Base-by-base conservation (phyloP, 345 rosid species). In the Citrus maxima region DNA sequence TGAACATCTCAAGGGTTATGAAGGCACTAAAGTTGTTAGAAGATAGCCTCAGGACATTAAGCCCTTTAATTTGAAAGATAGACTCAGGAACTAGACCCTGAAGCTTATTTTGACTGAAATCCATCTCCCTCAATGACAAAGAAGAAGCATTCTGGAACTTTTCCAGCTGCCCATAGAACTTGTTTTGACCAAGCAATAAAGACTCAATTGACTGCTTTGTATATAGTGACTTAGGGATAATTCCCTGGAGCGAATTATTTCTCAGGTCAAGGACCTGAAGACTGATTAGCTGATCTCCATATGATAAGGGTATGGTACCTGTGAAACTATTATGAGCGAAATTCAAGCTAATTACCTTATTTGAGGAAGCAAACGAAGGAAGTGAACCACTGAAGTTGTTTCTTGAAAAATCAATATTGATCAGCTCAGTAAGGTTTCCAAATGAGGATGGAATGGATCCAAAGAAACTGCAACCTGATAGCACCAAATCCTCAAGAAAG, bases 41-140 rank as follows among this genome's bases (percentile, higher is more conserved):
- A 0, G 7, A 6, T 0, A 83, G 61, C 12, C 9, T 0, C 1
- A 83, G 40, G 16, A 0, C 0, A 14, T 12, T 2, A 16, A 86
- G 81, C 66, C 68, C 67, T 24, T 28, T 5, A 4, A 80, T 62
- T 32, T 51, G 14, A 59, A 46, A 76, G 40, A 86, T 73, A 3
- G 77, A 59, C 19, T 73, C 1, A 4, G 85, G 81, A 58, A 86
- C 25, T 8, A 72, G 40, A 59, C 88, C 88, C 2, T 32, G 32
- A 12, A 86, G 6, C 3, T 3, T 2, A 10, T 86, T 83, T 0
- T 5, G 14, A 1, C 70, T 25, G 35, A 81, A 66, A 18, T 18
- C 1, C 0, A 81, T 13, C 30, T 0, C 18, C 0, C 0, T 18
- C n/a, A 76, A 74, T 24, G 73, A 64, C 68, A 54, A 59, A 74